Conservation (phyloP, 371 early-diverging fungal genomes). For the Gilbertella persicaria region DNA sequence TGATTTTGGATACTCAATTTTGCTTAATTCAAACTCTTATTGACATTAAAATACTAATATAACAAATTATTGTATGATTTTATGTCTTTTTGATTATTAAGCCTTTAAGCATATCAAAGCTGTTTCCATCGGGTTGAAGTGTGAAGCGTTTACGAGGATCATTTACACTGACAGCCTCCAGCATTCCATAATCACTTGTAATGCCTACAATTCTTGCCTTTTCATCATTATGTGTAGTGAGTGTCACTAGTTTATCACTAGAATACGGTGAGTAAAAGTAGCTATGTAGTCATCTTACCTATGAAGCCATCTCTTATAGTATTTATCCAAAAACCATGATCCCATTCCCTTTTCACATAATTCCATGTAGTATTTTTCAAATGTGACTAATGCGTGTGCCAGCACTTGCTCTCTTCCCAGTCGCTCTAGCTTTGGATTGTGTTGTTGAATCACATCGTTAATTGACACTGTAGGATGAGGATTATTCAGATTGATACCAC, state of each 20-base stretch:
- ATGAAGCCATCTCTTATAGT: conserved; percentile 87
- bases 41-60: too few relatives aligned
- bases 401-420: conserved; percentile 71
- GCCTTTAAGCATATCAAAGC: conserved; percentile 95
- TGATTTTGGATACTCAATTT: too few relatives aligned
- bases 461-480: conserved; percentile 80
- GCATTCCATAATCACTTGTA: conserved; percentile 67
- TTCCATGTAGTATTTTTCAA: conserved; percentile 68
- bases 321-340: conserved; percentile 64
- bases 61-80: too few relatives aligned
- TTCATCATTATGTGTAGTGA: conserved; percentile 57
- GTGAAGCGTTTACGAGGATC: conserved; percentile 57
- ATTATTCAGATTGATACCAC: conserved; percentile 84
- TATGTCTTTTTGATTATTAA: conserved; percentile 73
- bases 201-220: conserved; percentile 75
- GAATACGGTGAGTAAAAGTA: conserved; percentile 3
- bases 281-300: conserved; percentile 39
- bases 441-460: conserved; percentile 73
- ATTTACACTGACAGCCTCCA: conserved; percentile 64
- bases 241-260: conserved; percentile 66
- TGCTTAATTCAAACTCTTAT: too few relatives aligned
- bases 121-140: conserved; percentile 95
- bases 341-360: conserved; percentile 74
- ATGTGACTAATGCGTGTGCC: conserved; percentile 69
- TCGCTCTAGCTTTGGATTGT: conserved; percentile 27